A percentile compares a stretch with the other conserved stretches of the same genome.
Evolutionary conservation across 202 grass and related monocot genomes (phyloP).

Genomic region (Zizania palustris): DNA sequence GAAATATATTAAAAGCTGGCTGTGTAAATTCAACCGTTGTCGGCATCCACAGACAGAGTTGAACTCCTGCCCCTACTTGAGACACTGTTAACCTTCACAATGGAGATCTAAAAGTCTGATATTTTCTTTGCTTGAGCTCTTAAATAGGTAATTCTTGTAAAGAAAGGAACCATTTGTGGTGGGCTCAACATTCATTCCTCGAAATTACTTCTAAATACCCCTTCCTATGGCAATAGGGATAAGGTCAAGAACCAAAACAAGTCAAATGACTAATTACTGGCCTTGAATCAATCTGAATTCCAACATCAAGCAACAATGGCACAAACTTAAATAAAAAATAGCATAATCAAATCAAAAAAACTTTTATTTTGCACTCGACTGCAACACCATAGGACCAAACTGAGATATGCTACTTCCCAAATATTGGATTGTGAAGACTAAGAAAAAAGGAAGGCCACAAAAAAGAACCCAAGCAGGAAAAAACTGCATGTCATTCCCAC

Average conservation of each 20-base stretch:
- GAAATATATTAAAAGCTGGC: neutral
- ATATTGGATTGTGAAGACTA: neutral
- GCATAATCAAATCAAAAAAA: neutral
- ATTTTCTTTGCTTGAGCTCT: neutral
- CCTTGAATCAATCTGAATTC: neutral
- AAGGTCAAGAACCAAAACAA: neutral
- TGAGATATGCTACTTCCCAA: neutral
- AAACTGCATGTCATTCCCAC: neutral
- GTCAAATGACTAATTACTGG: neutral
- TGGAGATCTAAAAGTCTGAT: neutral
- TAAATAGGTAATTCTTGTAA: slow-evolving; percentile 11
- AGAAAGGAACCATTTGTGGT: neutral
- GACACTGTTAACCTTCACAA: neutral
- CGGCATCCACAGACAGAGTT: neutral
- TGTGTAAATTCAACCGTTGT: neutral
- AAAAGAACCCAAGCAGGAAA: neutral
- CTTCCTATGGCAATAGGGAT: neutral
- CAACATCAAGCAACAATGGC: neutral
- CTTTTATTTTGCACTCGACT: neutral
- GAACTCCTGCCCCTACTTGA: neutral
- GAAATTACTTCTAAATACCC: neutral
- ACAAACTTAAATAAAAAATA: neutral
- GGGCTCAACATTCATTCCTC: neutral
- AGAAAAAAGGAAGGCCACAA: neutral
- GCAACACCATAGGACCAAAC: neutral